A percentile compares a stretch with the other conserved stretches of the same genome.
Conservation (phyloP, 768 basidiomycete genomes). For the Lactarius hengduanensis region DNA sequence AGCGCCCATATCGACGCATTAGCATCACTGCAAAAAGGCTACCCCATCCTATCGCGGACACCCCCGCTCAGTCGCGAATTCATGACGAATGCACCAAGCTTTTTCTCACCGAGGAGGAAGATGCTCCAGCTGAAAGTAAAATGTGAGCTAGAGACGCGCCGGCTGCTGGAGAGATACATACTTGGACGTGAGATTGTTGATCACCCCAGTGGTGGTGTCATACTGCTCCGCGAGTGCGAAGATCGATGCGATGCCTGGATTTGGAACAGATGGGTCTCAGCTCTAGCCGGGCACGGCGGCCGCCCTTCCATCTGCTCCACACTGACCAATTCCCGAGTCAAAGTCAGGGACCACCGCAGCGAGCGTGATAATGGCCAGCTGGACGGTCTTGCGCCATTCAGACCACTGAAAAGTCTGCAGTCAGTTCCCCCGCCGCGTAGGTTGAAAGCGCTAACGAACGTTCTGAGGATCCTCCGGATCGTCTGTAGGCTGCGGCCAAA, state of each 20-base stretch:
- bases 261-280: background rate
- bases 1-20: constrained; percentile 60
- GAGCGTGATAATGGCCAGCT: constrained; percentile 59
- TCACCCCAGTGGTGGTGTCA: constrained; percentile 52
- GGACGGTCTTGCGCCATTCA: constrained; percentile 49
- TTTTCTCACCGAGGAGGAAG: constrained; percentile 49
- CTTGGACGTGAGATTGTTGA: constrained; percentile 63
- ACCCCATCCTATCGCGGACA: constrained; percentile 48
- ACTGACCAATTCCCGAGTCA: constrained; percentile 58
- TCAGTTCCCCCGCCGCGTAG: background rate
- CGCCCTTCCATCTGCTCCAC: background rate
- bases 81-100: constrained; percentile 17
- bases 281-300: background rate
- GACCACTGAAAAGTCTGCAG: constrained; percentile 46
- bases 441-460: constrained; percentile 33
- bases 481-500: constrained; percentile 71
- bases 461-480: constrained; percentile 66
- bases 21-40: constrained; percentile 63
- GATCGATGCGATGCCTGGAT: constrained; percentile 55
- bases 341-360: constrained; percentile 70
- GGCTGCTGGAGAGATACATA: constrained; percentile 4
- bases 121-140: constrained; percentile 55
- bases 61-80: background rate
- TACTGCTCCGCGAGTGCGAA: constrained; percentile 58
- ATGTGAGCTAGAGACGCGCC: background rate